Evolutionary conservation across 2,329 filamentous ascomycete species (phyloP).

Genomic region (Neofusicoccum parvum): DNA sequence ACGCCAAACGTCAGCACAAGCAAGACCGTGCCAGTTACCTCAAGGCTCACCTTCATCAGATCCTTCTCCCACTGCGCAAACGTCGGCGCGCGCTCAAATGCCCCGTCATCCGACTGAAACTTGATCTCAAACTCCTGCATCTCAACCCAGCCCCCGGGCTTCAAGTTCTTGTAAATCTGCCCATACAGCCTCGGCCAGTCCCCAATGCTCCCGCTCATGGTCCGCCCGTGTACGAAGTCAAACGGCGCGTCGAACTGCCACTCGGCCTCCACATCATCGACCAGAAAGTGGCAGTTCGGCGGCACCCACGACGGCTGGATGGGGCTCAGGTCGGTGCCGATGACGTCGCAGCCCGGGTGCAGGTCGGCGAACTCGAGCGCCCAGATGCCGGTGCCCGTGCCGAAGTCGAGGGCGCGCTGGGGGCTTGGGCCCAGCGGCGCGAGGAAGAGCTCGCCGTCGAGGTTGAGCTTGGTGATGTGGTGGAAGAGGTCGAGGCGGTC

Average conservation of each 20-base stretch:
- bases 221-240: slow-evolving; percentile 59
- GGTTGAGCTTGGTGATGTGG: slow-evolving; percentile 40
- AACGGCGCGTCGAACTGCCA: slow-evolving; percentile 38
- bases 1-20: too few relatives aligned
- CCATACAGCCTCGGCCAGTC: slow-evolving; percentile 56
- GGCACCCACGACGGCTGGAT: slow-evolving; percentile 39
- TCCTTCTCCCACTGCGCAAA: too few relatives aligned
- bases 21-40: neutral
- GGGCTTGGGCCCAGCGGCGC: neutral
- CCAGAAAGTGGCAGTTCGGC: slow-evolving; percentile 40
- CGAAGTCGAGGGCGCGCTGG: slow-evolving; percentile 36
- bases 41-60: too few relatives aligned
- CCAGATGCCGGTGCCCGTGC: slow-evolving; percentile 35
- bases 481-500: slow-evolving; percentile 41
- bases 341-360: slow-evolving; percentile 29
- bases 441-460: slow-evolving; percentile 28
- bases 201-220: slow-evolving; percentile 56
- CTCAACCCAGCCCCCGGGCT: slow-evolving; percentile 53
- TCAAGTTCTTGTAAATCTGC: slow-evolving; percentile 42
- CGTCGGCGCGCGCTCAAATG: too few relatives aligned
- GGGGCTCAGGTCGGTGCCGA: slow-evolving; percentile 45
- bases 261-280: slow-evolving; percentile 42
- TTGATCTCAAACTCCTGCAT: slow-evolving; percentile 34
- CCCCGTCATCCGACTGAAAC: too few relatives aligned
- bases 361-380: slow-evolving; percentile 23